Evolutionary conservation across 2,329 filamentous ascomycete species (phyloP).

Genomic region (Xylariaceae sp.): DNA sequence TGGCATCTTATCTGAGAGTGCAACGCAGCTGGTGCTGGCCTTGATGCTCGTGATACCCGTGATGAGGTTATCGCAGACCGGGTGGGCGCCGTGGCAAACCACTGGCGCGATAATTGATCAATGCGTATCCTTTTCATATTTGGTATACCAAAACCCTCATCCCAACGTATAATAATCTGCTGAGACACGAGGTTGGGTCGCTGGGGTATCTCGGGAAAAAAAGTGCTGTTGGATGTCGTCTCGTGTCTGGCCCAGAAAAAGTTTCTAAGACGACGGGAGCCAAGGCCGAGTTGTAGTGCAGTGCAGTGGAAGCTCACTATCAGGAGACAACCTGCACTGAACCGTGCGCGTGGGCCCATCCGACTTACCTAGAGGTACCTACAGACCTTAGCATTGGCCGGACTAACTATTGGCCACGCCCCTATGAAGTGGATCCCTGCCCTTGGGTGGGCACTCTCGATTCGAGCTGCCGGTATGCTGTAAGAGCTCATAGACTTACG

Average conservation of each 20-base stretch:
- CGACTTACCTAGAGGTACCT: too few relatives aligned
- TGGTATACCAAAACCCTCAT: slow-evolving; percentile 32
- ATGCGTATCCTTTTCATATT: slow-evolving; percentile 68
- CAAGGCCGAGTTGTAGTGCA: slow-evolving; percentile 15
- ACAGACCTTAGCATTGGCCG: slow-evolving; percentile 4
- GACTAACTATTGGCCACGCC: slow-evolving; percentile 32
- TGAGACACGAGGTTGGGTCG: slow-evolving; percentile 35
- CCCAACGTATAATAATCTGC: slow-evolving; percentile 31
- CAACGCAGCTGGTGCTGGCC: slow-evolving; percentile 25
- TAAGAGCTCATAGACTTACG: slow-evolving; percentile 12
- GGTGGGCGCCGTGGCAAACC: slow-evolving; percentile 54
- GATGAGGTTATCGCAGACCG: slow-evolving; percentile 51
- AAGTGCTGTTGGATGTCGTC: slow-evolving; percentile 30
- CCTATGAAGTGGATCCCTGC: slow-evolving; percentile 26
- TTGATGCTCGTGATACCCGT: slow-evolving; percentile 36
- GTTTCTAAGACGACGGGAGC: slow-evolving; percentile 34
- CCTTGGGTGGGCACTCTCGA: slow-evolving; percentile 6
- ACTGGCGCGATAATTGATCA: slow-evolving; percentile 65
- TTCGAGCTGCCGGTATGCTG: not conserved
- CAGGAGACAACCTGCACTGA: slow-evolving; percentile 2
- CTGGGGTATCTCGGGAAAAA: slow-evolving; percentile 24
- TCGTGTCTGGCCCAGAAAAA: slow-evolving; percentile 42
- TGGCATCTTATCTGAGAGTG: slow-evolving; percentile 38
- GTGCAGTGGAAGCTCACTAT: slow-evolving; percentile 17
- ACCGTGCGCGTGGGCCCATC: slow-evolving; percentile 17